Base-by-base conservation (phyloP, 371 early-diverging fungal species). In the Circinella minor region DNA sequence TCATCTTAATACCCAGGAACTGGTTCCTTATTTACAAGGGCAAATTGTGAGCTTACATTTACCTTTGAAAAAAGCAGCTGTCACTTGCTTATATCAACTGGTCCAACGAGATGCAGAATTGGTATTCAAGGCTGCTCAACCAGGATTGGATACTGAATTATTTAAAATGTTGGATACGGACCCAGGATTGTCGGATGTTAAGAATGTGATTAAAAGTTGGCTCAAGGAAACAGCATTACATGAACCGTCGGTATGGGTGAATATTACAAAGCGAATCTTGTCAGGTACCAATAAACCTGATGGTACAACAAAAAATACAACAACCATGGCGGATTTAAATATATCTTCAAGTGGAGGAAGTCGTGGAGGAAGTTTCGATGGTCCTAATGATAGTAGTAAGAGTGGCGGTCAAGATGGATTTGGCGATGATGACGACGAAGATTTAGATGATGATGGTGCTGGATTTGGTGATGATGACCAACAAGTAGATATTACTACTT, bases 81-180 rank as follows among this genome's bases (percentile, higher is more conserved):
- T 95, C 17, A 94, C 95, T 0, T 95, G 97, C 70, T 76, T 96
- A 39, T 94, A 94, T 71, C 96, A 95, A 67, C 80, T 95, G 11
- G 92, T 93, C 0, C 95, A 94, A 71, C 84, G 91, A 5, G 89
- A 93, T 80, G 91, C 94, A 15, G 90, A 86, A 20, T 47, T 88
- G 10, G 94, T 95, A 0, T 89, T 95, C 70, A 86, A 85, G 39
- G 80, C 85, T 34, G 84, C 90, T 1, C 80, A 82, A 60, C 85
- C 88, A n/a, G 89, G 92, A 10, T 75, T 96, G 3, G 94, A 94
- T 64, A 93, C 91, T 55, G 94, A 94, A 73, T 77, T 94, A 14
- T 95, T 95, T 79, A 90, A 90, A 18, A 81, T 96, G 72, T 71
- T 96, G 64, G 95, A 96, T 67, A 90, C 89, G 0, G 95, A 96